These are phyloP conservation scores for Strobilomyces echinocephalus DNA, from an alignment of 768 basidiomycete genomes.

Conservation along the genomic window DNA sequence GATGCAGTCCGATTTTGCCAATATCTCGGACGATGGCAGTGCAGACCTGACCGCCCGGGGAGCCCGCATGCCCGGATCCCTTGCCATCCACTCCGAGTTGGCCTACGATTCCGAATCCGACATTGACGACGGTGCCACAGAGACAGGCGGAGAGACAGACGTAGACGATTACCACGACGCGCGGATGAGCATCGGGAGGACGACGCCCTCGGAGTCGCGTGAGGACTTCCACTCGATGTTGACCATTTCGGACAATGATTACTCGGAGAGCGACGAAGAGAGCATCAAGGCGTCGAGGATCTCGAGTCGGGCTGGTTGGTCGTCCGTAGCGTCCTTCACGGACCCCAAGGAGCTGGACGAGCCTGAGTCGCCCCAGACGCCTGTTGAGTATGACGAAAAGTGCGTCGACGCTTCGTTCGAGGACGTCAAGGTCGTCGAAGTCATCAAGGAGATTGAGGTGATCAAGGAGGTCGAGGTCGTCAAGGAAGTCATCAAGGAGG, in stretches of 20 bases:
- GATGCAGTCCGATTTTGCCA: slow-evolving; percentile 42
- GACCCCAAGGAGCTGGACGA: slow-evolving; percentile 8
- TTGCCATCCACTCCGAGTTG: slow-evolving; percentile 21
- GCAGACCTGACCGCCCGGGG: slow-evolving; percentile 31
- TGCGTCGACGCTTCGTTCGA: slow-evolving; percentile 32
- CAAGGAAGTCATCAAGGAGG: slow-evolving; percentile 30
- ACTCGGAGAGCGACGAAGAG: slow-evolving; percentile 56
- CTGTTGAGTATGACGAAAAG: slow-evolving; percentile 50
- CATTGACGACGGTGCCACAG: slow-evolving; percentile 41
- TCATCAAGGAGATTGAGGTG: slow-evolving; percentile 30
- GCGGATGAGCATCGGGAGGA: slow-evolving; percentile 53
- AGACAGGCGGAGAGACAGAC: slow-evolving; percentile 66
- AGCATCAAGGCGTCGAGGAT: slow-evolving; percentile 69
- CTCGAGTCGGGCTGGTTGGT: slow-evolving; percentile 28
- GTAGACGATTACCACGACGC: slow-evolving; percentile 75
- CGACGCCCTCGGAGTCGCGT: slow-evolving; percentile 62
- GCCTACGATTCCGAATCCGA: slow-evolving; percentile 44
- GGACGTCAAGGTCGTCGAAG: slow-evolving; percentile 29
- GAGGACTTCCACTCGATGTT: slow-evolving; percentile 76
- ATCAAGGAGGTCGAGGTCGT: slow-evolving; percentile 25
- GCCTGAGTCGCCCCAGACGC: slow-evolving; percentile 5
- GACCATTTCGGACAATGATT: slow-evolving; percentile 66
- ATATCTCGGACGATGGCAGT: slow-evolving; percentile 37
- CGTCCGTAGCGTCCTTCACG: slow-evolving; percentile 21
- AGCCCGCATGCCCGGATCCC: slow-evolving; percentile 18